A percentile compares a stretch with the other conserved stretches of the same genome.
phyloP scores from a whole-genome alignment of 2,329 filamentous ascomycete genomes.

The Paecilomyces variotii region DNA sequence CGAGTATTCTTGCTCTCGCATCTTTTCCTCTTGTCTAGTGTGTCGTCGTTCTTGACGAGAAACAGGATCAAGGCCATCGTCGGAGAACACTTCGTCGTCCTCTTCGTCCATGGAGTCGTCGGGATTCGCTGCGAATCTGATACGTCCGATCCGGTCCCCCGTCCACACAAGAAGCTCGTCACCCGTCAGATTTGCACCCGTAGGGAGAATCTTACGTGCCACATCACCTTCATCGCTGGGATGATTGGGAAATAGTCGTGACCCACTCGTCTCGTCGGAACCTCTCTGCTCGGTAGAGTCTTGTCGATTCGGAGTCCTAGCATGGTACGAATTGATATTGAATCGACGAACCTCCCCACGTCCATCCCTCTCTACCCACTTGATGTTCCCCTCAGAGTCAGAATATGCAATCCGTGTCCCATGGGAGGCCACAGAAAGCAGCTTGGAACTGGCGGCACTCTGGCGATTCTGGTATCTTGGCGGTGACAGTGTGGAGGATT shows the following conservation, averaged over 20 bases:
- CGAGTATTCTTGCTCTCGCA: constrained; percentile 49
- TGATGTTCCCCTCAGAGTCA: constrained; percentile 74
- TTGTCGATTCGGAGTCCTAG: neutral
- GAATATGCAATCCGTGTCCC: constrained; percentile 75
- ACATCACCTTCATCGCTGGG: constrained; percentile 57
- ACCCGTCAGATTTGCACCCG: constrained; percentile 36
- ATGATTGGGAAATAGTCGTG: constrained; percentile 46
- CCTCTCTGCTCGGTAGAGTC: constrained; percentile 3
- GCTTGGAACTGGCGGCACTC: constrained; percentile 69
- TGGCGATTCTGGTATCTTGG: constrained; percentile 66
- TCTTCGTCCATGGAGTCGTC: constrained; percentile 23
- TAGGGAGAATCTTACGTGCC: constrained; percentile 70
- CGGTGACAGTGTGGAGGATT: constrained; percentile 17
- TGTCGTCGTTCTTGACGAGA: constrained; percentile 22
- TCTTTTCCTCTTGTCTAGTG: constrained; percentile 23
- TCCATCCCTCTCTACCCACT: constrained; percentile 87
- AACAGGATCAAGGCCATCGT: constrained; percentile 19
- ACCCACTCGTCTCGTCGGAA: constrained; percentile 25
- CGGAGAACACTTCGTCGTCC: constrained; percentile 23
- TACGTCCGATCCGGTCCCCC: constrained; percentile 69
- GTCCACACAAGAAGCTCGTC: constrained; percentile 82
- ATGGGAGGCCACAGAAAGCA: constrained; percentile 73
- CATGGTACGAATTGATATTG: constrained; percentile 47
- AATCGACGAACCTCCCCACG: constrained; percentile 46
- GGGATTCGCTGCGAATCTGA: constrained; percentile 50